Evolutionary conservation across 2,329 filamentous ascomycete species (phyloP), one percentile per base, ranked within the genome.

Genomic region (Xylariaceae sp.): DNA sequence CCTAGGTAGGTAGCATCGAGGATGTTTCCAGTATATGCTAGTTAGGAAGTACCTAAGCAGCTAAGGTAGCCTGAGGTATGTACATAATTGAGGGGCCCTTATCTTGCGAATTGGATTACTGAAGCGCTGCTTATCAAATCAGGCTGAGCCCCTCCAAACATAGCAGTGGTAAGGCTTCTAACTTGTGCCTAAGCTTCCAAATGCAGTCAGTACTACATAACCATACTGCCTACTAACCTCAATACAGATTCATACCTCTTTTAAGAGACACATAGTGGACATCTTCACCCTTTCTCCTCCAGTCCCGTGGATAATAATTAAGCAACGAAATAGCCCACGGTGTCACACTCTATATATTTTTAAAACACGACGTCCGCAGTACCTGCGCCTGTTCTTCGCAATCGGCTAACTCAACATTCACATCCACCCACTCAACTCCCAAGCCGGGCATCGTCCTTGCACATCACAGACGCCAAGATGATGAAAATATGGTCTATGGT

Each of bases 401-500:
- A 37, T 37, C 32, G 32, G 32, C 32, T 37, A 7, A 10, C 32
- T 10, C 14, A 37, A 37, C 14, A 3, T 12, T 40, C 40, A 40
- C 42, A 20, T 12, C 44, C n/a, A 14, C 19, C 16, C 37, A 20
- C 23, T 40, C 42, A 14, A 41, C 26, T 21, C 40, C 21, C 50
- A 20, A 50, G 56, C 48, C 51, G 32, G 41, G 19, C 14, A 40
- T 20, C 19, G 26, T 4, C 14, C 20, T 29, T 32, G 40, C 37
- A 18, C 37, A 50, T 54, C 44, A 52, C 45, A 49, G 56, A 58
- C 63, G 68, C 64, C 79, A 93, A 80, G 72, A 98, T 98, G 95
- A 84, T 97, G 82, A 98, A 98, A 81, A 97, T 98, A 81, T 98
- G 93, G 95, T 96, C 92, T 70, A 96, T 98, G 93, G 92, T 96